Evolutionary conservation across 352 stramenopile species (phyloP), one percentile per base, ranked within the genome.

Genomic region (Globisporangium spinosum): DNA sequence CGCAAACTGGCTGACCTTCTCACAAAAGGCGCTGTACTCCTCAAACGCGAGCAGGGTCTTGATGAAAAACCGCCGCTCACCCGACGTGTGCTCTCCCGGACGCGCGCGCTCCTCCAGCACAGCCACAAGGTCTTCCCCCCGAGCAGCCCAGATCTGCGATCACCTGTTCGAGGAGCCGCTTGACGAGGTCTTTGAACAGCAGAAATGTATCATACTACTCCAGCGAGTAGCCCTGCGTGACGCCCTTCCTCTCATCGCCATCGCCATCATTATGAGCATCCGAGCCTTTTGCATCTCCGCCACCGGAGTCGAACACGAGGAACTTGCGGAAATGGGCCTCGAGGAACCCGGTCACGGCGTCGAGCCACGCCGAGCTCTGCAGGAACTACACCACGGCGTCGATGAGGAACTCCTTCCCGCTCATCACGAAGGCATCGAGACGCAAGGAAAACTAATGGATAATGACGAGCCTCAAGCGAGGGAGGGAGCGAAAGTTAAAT

Each of bases 361-460:
- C 70, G 8, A 82, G 71, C 85, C 85, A 92, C 59, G 7, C 55
- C 10, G 61, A 66, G 23, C 79, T 81, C 70, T 91, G 76, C 43
- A 94, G 65, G 62, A 90, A 94, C 70, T 94, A 77, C 60, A 77
- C 79, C 35, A 91, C 78, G 0, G 83, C 85, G 63, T 92, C 85
- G 55, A 94, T 70, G 40, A 94, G 68, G 67, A 94, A 94, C 17
- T 83, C 79, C 53, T 88, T 90, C n/a, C 83, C 74, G 35, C 67
- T 68, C 75, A 81, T 35, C 6, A 6, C 53, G 12, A 58, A n/a
- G 12, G 15, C 54, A 59, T 59, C 15, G 54, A 59, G 25, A 58
- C 2, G 9, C 9, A 9, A 22, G n/a, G 5, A 29, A n/a, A 38
- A 10, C 7, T 9, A 38, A 38, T 38, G 32, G 8, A 23, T 23